phyloP scores from a whole-genome alignment of 495 filamentous ascomycete species.

The Trichocladium uniseriatum region DNA sequence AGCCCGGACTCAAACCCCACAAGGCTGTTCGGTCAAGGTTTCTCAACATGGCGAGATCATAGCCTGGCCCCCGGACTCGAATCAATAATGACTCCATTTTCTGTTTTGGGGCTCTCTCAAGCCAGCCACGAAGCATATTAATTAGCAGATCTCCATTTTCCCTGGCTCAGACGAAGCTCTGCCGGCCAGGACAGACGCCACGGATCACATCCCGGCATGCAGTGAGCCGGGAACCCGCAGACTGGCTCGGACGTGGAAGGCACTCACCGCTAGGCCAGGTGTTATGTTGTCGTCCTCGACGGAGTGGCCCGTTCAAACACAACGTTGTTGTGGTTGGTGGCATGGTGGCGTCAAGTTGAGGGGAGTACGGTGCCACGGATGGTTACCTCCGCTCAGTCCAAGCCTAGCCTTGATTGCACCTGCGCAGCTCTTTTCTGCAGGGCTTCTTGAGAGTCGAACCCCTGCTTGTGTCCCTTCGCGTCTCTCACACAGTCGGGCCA shows the following conservation, averaged over 20 bases:
- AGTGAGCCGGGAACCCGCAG: constrained; percentile 1
- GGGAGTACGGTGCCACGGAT: not conserved
- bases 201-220: not conserved
- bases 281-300: not conserved
- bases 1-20: too few species aligned
- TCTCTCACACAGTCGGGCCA: constrained; percentile 6
- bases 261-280: not conserved
- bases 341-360: constrained; percentile 1
- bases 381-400: too few species aligned
- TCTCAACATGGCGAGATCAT: too few species aligned
- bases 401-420: too few species aligned
- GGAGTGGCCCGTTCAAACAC: not conserved
- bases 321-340: not conserved
- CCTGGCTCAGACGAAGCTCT: not conserved
- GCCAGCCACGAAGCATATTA: too few species aligned
- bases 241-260: not conserved
- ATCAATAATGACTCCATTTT: too few species aligned
- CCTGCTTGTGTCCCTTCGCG: not conserved
- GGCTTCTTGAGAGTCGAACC: not conserved
- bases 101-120: too few species aligned
- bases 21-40: too few species aligned
- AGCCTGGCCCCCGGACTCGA: too few species aligned
- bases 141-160: too few species aligned
- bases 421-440: constrained; percentile 2
- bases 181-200: not conserved